phyloP scores from a whole-genome alignment of 192 early-diverging fungal species.

The Coemansia sp. region DNA sequence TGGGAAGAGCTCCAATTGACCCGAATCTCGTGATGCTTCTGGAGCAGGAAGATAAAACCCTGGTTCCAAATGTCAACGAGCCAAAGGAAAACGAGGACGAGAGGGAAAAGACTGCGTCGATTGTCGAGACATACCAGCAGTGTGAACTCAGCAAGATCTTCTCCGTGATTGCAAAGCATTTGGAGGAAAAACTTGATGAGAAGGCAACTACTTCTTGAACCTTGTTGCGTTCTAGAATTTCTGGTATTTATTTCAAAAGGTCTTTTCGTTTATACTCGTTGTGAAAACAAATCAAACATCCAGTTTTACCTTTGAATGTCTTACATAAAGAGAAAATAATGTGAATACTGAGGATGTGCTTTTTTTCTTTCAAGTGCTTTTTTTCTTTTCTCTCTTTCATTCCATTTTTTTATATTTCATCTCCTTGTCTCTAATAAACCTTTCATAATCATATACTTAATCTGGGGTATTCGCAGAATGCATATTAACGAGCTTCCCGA shows the following conservation, averaged over 20 bases:
- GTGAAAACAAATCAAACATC: neutral
- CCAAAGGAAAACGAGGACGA: constrained; percentile 13
- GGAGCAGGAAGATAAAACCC: constrained; percentile 58
- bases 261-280: neutral
- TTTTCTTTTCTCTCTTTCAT: neutral
- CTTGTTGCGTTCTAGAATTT: neutral
- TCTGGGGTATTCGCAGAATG: neutral
- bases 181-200: constrained; percentile 14
- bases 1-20: constrained; percentile 93
- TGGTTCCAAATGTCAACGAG: constrained; percentile 46
- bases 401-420: neutral
- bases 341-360: too few relatives aligned
- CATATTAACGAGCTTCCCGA: constrained; percentile 6
- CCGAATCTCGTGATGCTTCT: constrained; percentile 71
- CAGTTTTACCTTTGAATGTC: neutral
- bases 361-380: too few relatives aligned
- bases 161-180: constrained; percentile 20
- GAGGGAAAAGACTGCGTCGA: constrained; percentile 29
- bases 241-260: neutral
- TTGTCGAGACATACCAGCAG: constrained; percentile 54
- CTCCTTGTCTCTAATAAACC: neutral
- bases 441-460: neutral
- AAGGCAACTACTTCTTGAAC: neutral
- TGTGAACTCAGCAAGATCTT: constrained; percentile 53
- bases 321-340: neutral